Evolutionary conservation across 2,329 filamentous ascomycete species (phyloP), one percentile per base, ranked within the genome.

Genomic region (Ceratocystis colombiana): DNA sequence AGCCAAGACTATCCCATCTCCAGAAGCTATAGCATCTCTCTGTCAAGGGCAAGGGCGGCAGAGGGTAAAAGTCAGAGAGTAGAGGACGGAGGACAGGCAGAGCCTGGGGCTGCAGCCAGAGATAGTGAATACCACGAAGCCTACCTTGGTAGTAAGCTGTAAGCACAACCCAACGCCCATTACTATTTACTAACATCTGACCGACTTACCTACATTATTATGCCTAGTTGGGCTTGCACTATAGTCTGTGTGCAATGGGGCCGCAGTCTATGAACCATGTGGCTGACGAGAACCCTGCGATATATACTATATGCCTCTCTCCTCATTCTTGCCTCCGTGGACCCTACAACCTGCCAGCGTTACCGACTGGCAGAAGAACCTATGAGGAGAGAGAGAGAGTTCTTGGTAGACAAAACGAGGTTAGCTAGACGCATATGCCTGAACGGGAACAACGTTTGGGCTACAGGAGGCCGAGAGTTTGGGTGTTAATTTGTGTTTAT

Each of bases 361-460:
- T 59, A 30, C 28, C 15, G 55, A 59, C 33, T 37, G 3, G 28
- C n/a, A 30, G 3, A 59, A 59, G 12, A 33, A 10, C 17, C 53
- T 12, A 8, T 12, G 22, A 15, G 37, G 37, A 28, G 5, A 28
- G 30, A 33, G 6, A 7, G 30, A 33, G 30, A 33, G 30, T 6
- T 33, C 30, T 33, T 33, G 30, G 5, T 7, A 33, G 30, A 33
- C 30, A 33, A 33, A 33, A 6, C 30, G 12, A 41, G 37, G 10
- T 41, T 41, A 41, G 6, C 37, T 33, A 57, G 30, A 57, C 28
- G 25, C 55, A 15, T 3, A 6, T 8, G 15, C 55, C 12, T 37
- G 28, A 59, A 59, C 33, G 8, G 55, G 55, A 37, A 37, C 25
- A 59, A 30, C 55, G 55, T 59, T 59, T 59, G 17, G 55, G 37